Percentiles rank a stretch among this genome's conserved stretches.
phyloP scores from a whole-genome alignment of 192 early-diverging fungal genomes.

The Oehlia diaphana region DNA sequence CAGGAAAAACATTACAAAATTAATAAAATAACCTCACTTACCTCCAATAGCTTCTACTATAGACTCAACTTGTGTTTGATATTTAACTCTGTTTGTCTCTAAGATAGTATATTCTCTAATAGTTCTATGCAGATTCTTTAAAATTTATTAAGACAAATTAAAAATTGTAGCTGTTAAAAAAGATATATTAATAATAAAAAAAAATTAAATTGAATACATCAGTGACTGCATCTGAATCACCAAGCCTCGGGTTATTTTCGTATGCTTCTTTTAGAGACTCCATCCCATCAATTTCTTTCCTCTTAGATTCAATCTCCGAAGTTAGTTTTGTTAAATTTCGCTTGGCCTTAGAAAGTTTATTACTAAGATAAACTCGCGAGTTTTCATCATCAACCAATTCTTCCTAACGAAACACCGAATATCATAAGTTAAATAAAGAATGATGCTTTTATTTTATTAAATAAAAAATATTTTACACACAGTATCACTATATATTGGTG shows the following conservation, averaged over 20 bases:
- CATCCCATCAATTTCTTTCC: conserved; percentile 54
- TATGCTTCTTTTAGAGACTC: conserved; percentile 52
- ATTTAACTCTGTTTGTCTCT: conserved; percentile 42
- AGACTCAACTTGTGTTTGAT: conserved; percentile 60
- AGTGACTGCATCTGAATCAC: conserved; percentile 61
- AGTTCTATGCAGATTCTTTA: conserved; percentile 55
- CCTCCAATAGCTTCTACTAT: conserved; percentile 68
- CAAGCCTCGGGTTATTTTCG: conserved; percentile 45
- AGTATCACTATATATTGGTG: conserved; percentile 34
- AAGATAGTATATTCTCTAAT: conserved; percentile 53
- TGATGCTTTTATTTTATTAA: not conserved
- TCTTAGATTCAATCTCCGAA: conserved; percentile 48
- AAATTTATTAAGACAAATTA: not conserved
- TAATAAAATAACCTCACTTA: conserved; percentile 25
- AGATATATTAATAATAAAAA: not conserved
- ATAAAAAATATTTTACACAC: conserved; percentile 24
- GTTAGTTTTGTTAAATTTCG: conserved; percentile 49
- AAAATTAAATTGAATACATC: conserved; percentile 42
- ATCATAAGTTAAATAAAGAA: not conserved
- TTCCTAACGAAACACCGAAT: conserved; percentile 30
- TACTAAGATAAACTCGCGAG: conserved; percentile 62
- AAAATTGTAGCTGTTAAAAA: not conserved
- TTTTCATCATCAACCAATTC: conserved; percentile 59
- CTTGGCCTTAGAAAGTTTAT: conserved; percentile 61
- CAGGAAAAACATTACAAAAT: not conserved